Evolutionary conservation across 495 filamentous ascomycete genomes (phyloP).

Genomic region (Daldinia vernicosa): DNA sequence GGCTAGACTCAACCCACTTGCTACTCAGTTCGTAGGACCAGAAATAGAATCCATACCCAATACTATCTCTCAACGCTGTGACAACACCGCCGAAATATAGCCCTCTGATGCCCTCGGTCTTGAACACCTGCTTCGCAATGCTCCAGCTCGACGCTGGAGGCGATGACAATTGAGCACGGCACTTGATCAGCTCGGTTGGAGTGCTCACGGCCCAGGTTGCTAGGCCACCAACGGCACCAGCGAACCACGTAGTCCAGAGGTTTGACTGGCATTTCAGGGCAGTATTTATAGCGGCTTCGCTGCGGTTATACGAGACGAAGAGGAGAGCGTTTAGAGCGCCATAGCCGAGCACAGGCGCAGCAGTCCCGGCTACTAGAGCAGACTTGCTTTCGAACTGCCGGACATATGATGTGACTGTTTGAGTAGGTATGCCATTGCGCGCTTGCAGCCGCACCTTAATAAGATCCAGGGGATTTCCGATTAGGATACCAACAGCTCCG

Average conservation of each 20-base stretch:
- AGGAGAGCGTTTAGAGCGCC: constrained; percentile 89
- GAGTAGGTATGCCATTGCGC: constrained; percentile 27
- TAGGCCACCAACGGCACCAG: constrained; percentile 79
- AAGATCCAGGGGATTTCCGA: constrained; percentile 88
- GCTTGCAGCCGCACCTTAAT: constrained; percentile 87
- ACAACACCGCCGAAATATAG: constrained; percentile 81
- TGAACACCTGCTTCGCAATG: constrained; percentile 69
- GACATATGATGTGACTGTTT: constrained; percentile 35
- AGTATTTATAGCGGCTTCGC: constrained; percentile 63
- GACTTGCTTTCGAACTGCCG: constrained; percentile 48
- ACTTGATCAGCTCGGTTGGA: constrained; percentile 89
- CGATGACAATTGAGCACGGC: constrained; percentile 72
- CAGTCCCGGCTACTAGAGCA: constrained; percentile 64
- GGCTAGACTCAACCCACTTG: constrained; percentile 55
- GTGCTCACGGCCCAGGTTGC: constrained; percentile 83
- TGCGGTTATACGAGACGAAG: constrained; percentile 85
- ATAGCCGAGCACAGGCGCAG: constrained; percentile 85
- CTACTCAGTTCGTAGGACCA: constrained; percentile 83
- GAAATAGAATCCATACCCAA: constrained; percentile 95
- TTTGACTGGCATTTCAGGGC: constrained; percentile 52
- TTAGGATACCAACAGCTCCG: constrained; percentile 81
- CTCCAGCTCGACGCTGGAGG: constrained; percentile 59
- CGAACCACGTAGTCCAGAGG: constrained; percentile 71
- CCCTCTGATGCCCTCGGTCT: constrained; percentile 69
- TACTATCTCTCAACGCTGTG: constrained; percentile 80